Conservation (phyloP, 2,329 filamentous ascomycete species). For the Xylariaceae sp. region DNA sequence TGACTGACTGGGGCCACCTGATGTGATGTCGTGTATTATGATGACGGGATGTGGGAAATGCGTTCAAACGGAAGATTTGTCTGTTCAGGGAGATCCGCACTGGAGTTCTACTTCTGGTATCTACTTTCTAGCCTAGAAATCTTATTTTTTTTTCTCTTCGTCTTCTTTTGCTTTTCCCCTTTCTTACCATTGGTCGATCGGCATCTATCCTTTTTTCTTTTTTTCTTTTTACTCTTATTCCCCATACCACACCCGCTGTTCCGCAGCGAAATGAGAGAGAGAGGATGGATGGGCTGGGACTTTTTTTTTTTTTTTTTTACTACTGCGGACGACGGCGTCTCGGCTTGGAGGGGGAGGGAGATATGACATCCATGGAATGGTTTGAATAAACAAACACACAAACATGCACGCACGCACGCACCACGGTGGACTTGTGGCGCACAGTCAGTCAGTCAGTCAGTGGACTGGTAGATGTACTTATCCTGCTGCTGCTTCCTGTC, state of each 20-base stretch:
- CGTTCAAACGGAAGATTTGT: conserved; percentile 18
- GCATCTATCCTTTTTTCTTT: conserved; percentile 15
- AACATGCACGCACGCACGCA: neutral
- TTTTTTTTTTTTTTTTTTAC: too few species aligned
- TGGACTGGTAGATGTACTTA: too few species aligned
- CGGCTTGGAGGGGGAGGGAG: conserved; percentile 28
- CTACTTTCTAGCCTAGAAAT: conserved; percentile 26
- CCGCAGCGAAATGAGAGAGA: conserved; percentile 13
- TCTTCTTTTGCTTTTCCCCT: neutral
- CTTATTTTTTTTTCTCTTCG: conserved; percentile 19
- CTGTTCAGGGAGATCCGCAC: neutral
- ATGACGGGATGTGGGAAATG: conserved; percentile 26
- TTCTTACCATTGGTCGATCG: conserved; percentile 15
- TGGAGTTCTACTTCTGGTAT: conserved; percentile 25
- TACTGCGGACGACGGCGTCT: conserved; percentile 25
- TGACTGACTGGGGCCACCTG: conserved; percentile 11
- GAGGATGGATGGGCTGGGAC: conserved; percentile 19
- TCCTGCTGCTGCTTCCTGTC: conserved; percentile 10
- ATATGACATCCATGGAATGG: conserved; percentile 21
- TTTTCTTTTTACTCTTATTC: conserved; percentile 13
- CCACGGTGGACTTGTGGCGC: conserved; percentile 2
- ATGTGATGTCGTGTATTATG: conserved; percentile 24
- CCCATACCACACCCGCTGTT: conserved; percentile 16
- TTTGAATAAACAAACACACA: too few species aligned
- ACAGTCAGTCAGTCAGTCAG: neutral